These are phyloP conservation scores for Xylariales sp. DNA, from an alignment of 2,329 filamentous ascomycete genomes.

Conservation along the genomic window DNA sequence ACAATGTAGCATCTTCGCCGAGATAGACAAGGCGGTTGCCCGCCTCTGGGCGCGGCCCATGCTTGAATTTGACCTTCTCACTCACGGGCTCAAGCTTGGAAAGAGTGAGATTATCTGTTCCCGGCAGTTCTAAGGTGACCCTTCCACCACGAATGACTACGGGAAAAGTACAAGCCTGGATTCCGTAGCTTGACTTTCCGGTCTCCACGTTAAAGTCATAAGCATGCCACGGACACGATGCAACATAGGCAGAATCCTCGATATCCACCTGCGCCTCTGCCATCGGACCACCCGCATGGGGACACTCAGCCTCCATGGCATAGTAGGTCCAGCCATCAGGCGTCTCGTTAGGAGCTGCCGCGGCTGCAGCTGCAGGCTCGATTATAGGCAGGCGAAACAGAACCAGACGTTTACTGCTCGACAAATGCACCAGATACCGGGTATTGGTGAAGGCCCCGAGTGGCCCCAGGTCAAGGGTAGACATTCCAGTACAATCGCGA, in stretches of 20 bases:
- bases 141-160: conserved; percentile 29
- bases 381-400: conserved; percentile 40
- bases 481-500: conserved; percentile 14
- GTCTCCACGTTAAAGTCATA: conserved; percentile 46
- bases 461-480: conserved; percentile 20
- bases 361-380: conserved; percentile 20
- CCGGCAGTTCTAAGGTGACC: conserved; percentile 28
- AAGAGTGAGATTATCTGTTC: conserved; percentile 18
- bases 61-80: conserved; percentile 39
- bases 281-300: conserved; percentile 42
- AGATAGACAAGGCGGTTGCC: conserved; percentile 22
- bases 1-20: conserved; percentile 35
- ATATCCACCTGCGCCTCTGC: conserved; percentile 39
- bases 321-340: conserved; percentile 38
- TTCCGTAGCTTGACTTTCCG: conserved; percentile 40
- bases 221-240: conserved; percentile 43
- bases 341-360: conserved; percentile 21
- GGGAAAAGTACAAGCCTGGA: conserved; percentile 41
- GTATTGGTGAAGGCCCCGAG: conserved; percentile 30
- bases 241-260: conserved; percentile 41
- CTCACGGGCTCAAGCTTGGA: conserved; percentile 35
- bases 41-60: conserved; percentile 18
- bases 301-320: conserved; percentile 43
- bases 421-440: conserved; percentile 37
- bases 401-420: conserved; percentile 37